Evolutionary conservation across 257 asterid genomes (phyloP), one percentile per base, ranked within the genome.

Genomic region (Solanum bulbocastanum): DNA sequence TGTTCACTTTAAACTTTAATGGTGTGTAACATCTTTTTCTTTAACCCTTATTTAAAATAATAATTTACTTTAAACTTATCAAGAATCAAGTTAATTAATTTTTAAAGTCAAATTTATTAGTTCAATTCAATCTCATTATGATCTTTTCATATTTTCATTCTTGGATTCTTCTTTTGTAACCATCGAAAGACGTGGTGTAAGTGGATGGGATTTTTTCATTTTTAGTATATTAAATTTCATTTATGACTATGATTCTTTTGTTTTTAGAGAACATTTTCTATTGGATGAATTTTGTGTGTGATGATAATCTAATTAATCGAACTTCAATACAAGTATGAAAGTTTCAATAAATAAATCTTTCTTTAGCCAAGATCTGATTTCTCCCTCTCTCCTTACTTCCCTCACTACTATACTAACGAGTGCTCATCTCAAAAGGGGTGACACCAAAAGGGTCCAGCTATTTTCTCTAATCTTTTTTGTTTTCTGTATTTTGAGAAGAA

Each of bases 231-330:
- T 15, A 5, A 49, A 5, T 46, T 46, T 1, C 0, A 13, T 46
- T 46, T 14, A 46, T 46, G 6, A 49, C 3, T 49, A 49, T 46
- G 58, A 49, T 12, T 2, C 0, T 40, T 46, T 46, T 46, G 0
- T 46, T 49, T 49, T 49, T 6, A 49, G 58, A 2, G 0, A 49
- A 14, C 8, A 46, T 8, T 49, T 49, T 5, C 58, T 15, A 46
- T 3, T 46, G 0, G 20, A 46, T 46, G 7, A 0, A 46, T 4
- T 46, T 0, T 14, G 7, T 4, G 7, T 4, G 0, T 5, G 8
- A 49, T 15, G 10, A 56, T 56, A 6, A 56, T 56, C n/a, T 18
- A 56, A 56, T 56, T 56, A 56, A 56, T 56, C 10, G 4, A 2
- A 56, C 10, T 56, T 56, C 0, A 18, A 56, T 56, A 56, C 0